Percentiles rank a stretch among this genome's conserved stretches.
phyloP scores from a whole-genome alignment of 345 rosid species.

The Geranium brycei region DNA sequence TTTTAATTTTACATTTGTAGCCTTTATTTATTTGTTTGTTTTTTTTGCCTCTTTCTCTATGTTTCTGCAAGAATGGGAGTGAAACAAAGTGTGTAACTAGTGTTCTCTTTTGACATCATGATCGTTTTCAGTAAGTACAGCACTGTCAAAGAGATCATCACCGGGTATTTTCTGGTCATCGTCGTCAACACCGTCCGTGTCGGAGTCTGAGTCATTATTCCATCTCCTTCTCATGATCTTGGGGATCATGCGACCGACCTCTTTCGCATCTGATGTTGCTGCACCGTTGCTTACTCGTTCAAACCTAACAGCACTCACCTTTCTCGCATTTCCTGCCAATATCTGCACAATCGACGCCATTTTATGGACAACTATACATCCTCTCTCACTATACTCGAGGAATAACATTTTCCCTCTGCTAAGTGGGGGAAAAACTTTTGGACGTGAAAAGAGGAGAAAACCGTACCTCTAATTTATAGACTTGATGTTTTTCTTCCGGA shows the following conservation, averaged over 20 bases:
- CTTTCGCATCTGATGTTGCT: constrained; percentile 37
- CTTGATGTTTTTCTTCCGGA: constrained; percentile 52
- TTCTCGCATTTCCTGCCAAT: constrained; percentile 91
- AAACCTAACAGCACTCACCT: constrained; percentile 84
- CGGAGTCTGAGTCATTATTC: constrained; percentile 50
- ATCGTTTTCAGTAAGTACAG: constrained; percentile 32
- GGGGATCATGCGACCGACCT: constrained; percentile 61
- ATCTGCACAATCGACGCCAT: constrained; percentile 34
- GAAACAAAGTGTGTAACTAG: constrained; percentile 13
- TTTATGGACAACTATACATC: neutral
- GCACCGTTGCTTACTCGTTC: constrained; percentile 51
- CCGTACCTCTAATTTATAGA: constrained; percentile 77
- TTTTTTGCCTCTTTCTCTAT: neutral
- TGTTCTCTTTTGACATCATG: constrained; percentile 12
- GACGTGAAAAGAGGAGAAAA: neutral
- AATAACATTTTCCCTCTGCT: too few relatives aligned
- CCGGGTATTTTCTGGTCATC: constrained; percentile 18
- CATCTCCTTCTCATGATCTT: constrained; percentile 65
- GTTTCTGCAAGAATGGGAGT: constrained; percentile 10
- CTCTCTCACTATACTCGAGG: too few relatives aligned
- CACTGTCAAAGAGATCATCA: constrained; percentile 26
- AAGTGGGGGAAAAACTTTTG: too few relatives aligned
- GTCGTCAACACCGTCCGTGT: constrained; percentile 22
- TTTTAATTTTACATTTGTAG: constrained; percentile 8
- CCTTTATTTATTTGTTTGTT: constrained; percentile 12